These are phyloP conservation scores for Saksenaea vasiformis DNA, from an alignment of 371 early-diverging fungal species.

Conservation along the genomic window DNA sequence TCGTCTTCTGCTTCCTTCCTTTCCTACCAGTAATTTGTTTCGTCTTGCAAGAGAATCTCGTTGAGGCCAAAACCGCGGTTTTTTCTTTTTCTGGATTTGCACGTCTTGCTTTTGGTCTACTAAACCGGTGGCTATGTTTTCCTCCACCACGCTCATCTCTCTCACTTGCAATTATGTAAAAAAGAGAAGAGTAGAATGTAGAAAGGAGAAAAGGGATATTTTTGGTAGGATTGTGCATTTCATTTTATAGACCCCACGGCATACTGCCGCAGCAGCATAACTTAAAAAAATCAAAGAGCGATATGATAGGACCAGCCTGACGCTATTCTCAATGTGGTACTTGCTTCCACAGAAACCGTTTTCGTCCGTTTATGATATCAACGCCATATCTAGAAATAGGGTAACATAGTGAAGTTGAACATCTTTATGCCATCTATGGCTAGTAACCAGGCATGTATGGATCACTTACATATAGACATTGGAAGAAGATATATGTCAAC, in stretches of 20 bases:
- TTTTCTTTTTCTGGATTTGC: neutral
- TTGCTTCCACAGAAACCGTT: no score
- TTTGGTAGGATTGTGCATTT: neutral
- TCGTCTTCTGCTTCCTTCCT: slow-evolving; percentile 35
- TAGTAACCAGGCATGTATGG: no score
- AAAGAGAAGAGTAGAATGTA: neutral
- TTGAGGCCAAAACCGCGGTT: slow-evolving; percentile 11
- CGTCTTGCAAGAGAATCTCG: slow-evolving; percentile 16
- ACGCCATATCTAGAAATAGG: no score
- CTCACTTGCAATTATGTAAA: neutral
- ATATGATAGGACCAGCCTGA: no score
- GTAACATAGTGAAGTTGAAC: no score
- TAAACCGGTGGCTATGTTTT: neutral
- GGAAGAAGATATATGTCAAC: no score
- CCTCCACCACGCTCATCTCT: neutral
- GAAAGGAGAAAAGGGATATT: neutral
- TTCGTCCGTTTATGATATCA: no score
- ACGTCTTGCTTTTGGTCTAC: neutral
- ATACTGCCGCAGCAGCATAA: neutral
- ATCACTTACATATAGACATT: no score
- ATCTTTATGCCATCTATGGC: no score
- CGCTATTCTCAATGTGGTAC: no score
- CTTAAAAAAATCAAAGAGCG: neutral
- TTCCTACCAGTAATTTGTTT: slow-evolving; percentile 26
- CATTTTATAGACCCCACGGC: neutral